A percentile compares a stretch with the other conserved stretches of the same genome.
phyloP scores from a whole-genome alignment of 257 asterid species.

The Salvia miltiorrhiza region DNA sequence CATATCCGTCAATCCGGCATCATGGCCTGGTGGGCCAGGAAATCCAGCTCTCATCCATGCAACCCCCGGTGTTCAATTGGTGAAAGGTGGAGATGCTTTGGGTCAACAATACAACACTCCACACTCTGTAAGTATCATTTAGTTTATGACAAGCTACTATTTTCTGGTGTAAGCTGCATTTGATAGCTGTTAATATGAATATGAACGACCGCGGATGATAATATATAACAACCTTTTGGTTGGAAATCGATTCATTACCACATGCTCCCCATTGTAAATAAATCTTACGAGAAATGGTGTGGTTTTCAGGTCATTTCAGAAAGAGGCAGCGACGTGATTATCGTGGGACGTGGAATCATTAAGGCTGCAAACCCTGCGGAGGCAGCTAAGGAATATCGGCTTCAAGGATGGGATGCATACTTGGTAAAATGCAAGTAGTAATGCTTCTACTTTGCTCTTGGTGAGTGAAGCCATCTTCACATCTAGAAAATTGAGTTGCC shows the following conservation, averaged over 20 bases:
- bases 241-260: not conserved
- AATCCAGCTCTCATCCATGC: slow-evolving; percentile 83
- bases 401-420: slow-evolving; percentile 96
- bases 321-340: slow-evolving; percentile 86
- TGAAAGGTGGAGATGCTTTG: slow-evolving; percentile 87
- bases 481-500: not conserved
- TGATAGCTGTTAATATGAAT: not conserved
- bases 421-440: slow-evolving; percentile 50
- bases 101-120: slow-evolving; percentile 98
- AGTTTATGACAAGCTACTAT: not conserved
- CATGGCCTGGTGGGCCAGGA: slow-evolving; percentile 85
- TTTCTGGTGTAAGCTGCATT: not conserved
- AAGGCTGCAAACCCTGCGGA: slow-evolving; percentile 78
- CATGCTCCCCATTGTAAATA: not conserved
- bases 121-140: slow-evolving; percentile 58
- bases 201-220: not conserved
- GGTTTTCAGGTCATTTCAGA: slow-evolving; percentile 71
- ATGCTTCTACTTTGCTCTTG: not conserved
- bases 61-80: slow-evolving; percentile 95
- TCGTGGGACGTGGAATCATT: slow-evolving; percentile 95
- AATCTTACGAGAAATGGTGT: not conserved
- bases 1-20: slow-evolving; percentile 91
- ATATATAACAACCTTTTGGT: not conserved
- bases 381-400: slow-evolving; percentile 80
- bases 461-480: not conserved